Base-by-base conservation (phyloP, 1,139 yeast genomes). In the Taiozyma sp. region DNA sequence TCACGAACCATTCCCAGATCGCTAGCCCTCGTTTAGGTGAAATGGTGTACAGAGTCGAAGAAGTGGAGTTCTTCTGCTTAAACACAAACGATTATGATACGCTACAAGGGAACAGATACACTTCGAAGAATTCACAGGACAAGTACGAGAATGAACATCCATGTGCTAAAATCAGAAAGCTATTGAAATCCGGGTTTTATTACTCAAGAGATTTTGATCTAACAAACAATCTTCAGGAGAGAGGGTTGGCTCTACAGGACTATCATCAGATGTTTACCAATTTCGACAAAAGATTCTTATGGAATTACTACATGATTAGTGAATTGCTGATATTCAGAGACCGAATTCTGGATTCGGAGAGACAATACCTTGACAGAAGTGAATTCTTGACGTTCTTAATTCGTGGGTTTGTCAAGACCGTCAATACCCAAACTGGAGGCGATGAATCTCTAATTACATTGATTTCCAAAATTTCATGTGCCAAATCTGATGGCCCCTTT, bases 191-290 rank as follows among this genome's bases (percentile, higher is more conserved):
- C 77, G 60, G 93, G 0, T 87, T 86, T 62, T 86, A 79, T 61
- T 86, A 78, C 65, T 83, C 91, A 0, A 72, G 75, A 38, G 77
- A 81, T 52, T 84, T 84, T 62, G 93, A 87, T 64, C 67, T 86
- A 38, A 81, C 89, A 0, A 79, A 82, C 29, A 77, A 72, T 36
- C 57, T 83, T 4, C 90, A 85, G 65, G 87, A 79, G 56, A 68
- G 91, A 58, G 73, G 74, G 7, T 53, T 68, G 12, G 54, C 61
- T 12, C 38, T 56, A 45, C 64, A 70, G 46, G 66, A 76, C 54
- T 61, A 73, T 54, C 76, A 81, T 22, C 67, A 68, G 52, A 69
- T 69, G 44, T 69, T 68, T 43, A 67, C 68, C 32, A 68, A 68
- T 40, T 83, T 79, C 61, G 83, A 80, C 59, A 70, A 75, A 45